Base-by-base conservation (phyloP, 331 rosid species). In the Quercus phellos region DNA sequence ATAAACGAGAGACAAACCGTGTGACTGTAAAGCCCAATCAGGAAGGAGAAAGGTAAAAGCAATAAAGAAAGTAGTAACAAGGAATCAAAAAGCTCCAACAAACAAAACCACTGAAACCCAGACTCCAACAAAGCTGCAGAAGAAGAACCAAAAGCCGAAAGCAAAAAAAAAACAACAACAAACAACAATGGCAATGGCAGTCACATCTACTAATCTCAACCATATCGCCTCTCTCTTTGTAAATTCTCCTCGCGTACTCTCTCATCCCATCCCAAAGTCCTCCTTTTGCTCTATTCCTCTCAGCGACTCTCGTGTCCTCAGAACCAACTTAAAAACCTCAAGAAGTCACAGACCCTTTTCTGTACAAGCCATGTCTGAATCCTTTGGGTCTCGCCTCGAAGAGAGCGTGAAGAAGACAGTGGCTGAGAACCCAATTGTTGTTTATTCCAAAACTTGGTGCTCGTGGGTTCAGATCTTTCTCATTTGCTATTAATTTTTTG, bases 381-480 rank as follows among this genome's bases (percentile, higher is more conserved):
- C 99, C 0, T 94, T 94, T 51, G 98, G 98, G 22, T 94, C 97
- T 86, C 92, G 98, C 30, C 99, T 94, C 70, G 98, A 94, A 81
- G 98, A 94, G 68, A 86, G 76, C 79, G 86, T 94, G n/a, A 92
- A 90, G 87, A 91, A 87, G 74, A 92, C 97, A 1, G 76, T 92
- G 22, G 42, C 86, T 0, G 86, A 83, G 1, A 92, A 92, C 76
- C 92, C 94, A 0, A 90, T 94, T 34, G 99, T 92, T 3, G 90
- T 94, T 64, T 94, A 94, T 81, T 94, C 99, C 85, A 94, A 94
- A 83, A 85, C 93, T 2, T 94, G 99, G 99, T 94, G 99, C 76
- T 91, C 98, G 95, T 93, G 70, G 80, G 98, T 90, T 32, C 75
- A 51, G 63, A 78, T 79, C 80, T 14, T 18, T 9, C 19, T 59